Conservation (phyloP, 805 yeast genomes). For the Brettanomyces bruxellensis region DNA sequence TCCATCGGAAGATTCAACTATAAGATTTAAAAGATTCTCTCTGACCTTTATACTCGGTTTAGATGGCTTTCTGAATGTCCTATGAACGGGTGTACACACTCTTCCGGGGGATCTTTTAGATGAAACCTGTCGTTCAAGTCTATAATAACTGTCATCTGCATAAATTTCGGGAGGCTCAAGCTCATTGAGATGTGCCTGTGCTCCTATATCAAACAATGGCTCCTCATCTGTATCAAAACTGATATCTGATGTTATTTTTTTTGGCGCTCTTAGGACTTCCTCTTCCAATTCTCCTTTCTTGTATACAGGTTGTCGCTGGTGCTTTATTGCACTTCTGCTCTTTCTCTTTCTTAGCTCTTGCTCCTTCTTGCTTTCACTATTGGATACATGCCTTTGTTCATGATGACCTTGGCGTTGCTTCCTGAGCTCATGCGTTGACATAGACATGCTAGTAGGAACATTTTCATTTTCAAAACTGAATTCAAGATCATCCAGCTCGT, state of each 20-base stretch:
- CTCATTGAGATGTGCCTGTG: conserved; percentile 5
- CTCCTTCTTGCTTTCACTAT: too few relatives aligned
- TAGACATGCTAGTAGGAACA: too few relatives aligned
- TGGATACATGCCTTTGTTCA: too few relatives aligned
- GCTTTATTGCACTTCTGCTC: too few relatives aligned
- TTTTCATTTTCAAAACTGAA: too few relatives aligned
- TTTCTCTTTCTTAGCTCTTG: too few relatives aligned
- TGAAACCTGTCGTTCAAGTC: not conserved
- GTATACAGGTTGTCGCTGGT: too few relatives aligned
- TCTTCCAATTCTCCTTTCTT: not conserved
- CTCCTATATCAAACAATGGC: not conserved
- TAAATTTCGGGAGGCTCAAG: conserved; percentile 9
- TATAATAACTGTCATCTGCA: conserved; percentile 1
- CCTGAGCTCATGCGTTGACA: too few relatives aligned
- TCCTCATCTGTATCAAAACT: not conserved
- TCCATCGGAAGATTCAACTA: conserved; percentile 58
- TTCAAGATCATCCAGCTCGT: too few relatives aligned
- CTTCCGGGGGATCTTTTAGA: conserved; percentile 28
- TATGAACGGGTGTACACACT: conserved; percentile 32
- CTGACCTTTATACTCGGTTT: conserved; percentile 27
- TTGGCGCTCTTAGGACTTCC: not conserved
- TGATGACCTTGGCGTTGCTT: too few relatives aligned
- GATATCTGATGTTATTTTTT: not conserved
- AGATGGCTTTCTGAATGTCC: conserved; percentile 15
- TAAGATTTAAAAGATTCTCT: conserved; percentile 30